These are phyloP conservation scores for Malus hybrid DNA, from an alignment of 331 rosid genomes.

Conservation along the genomic window DNA sequence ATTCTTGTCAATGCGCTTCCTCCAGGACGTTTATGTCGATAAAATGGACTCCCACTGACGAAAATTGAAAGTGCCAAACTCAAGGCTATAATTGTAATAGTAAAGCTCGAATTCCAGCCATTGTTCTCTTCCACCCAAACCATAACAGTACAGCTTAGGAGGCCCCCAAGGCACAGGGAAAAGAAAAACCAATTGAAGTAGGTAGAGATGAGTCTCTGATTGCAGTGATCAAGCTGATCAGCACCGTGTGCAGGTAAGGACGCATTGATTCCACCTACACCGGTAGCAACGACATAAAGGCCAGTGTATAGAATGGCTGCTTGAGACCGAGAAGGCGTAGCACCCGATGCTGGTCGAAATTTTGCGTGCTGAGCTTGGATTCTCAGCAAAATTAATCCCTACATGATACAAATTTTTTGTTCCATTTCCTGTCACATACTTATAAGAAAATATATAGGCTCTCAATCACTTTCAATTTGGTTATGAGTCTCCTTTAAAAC, in stretches of 20 bases:
- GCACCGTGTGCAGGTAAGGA: constrained; percentile 41
- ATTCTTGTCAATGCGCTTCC: constrained; percentile 28
- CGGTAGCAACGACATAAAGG: constrained; percentile 18
- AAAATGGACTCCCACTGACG: constrained; percentile 9
- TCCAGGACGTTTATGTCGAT: constrained; percentile 19
- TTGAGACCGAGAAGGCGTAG: neutral
- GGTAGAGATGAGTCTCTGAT: constrained; percentile 24
- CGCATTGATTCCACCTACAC: constrained; percentile 29
- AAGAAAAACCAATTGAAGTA: constrained; percentile 42
- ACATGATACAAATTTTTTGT: neutral
- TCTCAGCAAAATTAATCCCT: constrained; percentile 18
- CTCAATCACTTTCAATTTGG: neutral
- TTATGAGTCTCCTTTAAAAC: neutral
- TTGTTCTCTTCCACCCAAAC: constrained; percentile 21
- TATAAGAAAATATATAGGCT: neutral
- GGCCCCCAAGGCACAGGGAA: constrained; percentile 14
- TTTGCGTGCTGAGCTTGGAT: constrained; percentile 19
- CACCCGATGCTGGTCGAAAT: neutral
- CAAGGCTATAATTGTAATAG: constrained; percentile 3
- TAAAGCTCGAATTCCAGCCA: constrained; percentile 22
- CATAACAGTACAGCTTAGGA: constrained; percentile 14
- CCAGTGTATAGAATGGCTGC: constrained; percentile 22
- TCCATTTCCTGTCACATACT: neutral
- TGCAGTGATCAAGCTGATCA: constrained; percentile 27
- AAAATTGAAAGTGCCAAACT: constrained; percentile 12